These are phyloP conservation scores for Papiliotrema flavescens DNA, from an alignment of 1,284 basidiomycete genomes.

Conservation along the genomic window DNA sequence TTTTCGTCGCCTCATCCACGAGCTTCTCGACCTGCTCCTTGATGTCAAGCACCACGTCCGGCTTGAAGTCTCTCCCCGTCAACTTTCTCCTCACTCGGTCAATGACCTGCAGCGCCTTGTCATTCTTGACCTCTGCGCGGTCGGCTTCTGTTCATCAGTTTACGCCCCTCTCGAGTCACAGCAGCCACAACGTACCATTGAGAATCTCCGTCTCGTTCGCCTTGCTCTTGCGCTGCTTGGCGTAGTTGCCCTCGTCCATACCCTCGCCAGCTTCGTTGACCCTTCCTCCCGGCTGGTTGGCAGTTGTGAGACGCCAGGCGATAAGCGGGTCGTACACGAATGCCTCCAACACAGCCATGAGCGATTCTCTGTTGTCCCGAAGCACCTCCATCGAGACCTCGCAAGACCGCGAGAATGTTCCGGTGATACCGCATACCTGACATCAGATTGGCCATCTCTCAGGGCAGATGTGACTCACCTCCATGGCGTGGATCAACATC, in stretches of 20 bases:
- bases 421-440: conserved; percentile 94
- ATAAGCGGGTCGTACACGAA: conserved; percentile 61
- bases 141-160: conserved; percentile 31
- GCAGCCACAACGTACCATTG: conserved; percentile 31
- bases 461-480: conserved; percentile 57
- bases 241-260: conserved; percentile 27
- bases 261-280: conserved; percentile 20
- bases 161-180: neutral
- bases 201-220: conserved; percentile 51
- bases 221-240: conserved; percentile 36
- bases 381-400: conserved; percentile 97
- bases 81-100: conserved; percentile 91
- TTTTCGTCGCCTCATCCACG: conserved; percentile 81
- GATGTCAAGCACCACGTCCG: conserved; percentile 67
- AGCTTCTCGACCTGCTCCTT: conserved; percentile 81
- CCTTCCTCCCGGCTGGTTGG: conserved; percentile 44
- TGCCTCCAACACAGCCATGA: conserved; percentile 95
- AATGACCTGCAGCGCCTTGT: conserved; percentile 82
- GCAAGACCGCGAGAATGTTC: conserved; percentile 92
- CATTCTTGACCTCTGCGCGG: conserved; percentile 78
- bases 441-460: conserved; percentile 8
- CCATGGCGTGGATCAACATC: conserved; percentile 99
- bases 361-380: conserved; percentile 93
- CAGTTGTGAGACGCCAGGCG: conserved; percentile 54
- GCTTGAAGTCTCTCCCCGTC: conserved; percentile 87